Base-by-base conservation (phyloP, 495 filamentous ascomycete species). In the Hyaloscypha variabilis region DNA sequence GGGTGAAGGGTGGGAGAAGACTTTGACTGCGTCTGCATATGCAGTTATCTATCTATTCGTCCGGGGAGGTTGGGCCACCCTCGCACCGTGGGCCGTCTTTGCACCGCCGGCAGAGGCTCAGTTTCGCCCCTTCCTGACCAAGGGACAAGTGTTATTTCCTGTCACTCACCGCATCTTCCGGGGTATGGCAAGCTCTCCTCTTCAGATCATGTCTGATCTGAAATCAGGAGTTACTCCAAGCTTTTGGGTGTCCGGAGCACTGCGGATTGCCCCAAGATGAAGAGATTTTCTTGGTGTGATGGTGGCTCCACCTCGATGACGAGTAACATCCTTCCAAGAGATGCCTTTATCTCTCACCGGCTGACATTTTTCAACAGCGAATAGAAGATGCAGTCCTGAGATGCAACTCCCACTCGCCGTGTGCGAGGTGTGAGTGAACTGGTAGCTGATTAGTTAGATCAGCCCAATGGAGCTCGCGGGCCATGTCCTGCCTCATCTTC, bases 341-440 rank as follows among this genome's bases (percentile, higher is more conserved):
- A 60, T 2, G 36, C 58, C 19, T n/a, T 21, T 4, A 60, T 14
- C 29, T 46, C 31, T 26, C 58, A 60, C 8, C 36, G 4, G 29
- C 13, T 60, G 31, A 49, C 23, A 11, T 34, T 46, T 14, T 2
- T 60, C 58, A 49, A 29, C 2, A 21, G 23, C 58, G 58, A 60
- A 60, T 60, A 25, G 31, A 60, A 28, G 8, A 24, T 28, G 58
- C 58, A 60, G 58, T 24, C 14, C n/a, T 14, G 21, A 19, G 30
- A 14, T 60, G 58, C 58, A 60, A 42, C 31, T 60, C 30, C 31
- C 13, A 21, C 13, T 49, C 11, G 30, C 58, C 49, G 58, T 51
- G 14, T 60, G 11, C 58, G 6, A 6, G 58, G 30, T 60, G 58
- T 60, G 58, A 19, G 58, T 46, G 58, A 26, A 49, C 58, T 42